Percentiles rank a stretch among this genome's conserved stretches.
phyloP scores from a whole-genome alignment of 805 yeast species.

The Priceomyces haplophilus region DNA sequence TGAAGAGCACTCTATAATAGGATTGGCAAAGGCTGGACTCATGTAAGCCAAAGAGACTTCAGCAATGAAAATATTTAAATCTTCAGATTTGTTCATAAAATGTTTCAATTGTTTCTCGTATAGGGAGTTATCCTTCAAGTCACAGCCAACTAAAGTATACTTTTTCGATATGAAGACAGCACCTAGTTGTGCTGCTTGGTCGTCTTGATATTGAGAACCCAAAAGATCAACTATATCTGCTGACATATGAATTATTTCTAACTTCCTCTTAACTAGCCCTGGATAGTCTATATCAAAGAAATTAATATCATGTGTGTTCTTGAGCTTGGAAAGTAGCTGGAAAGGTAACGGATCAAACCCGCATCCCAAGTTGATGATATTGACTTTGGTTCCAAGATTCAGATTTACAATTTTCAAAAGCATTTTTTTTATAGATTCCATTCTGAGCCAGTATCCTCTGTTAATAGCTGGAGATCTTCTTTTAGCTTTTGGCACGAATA shows the following conservation, averaged over 20 bases:
- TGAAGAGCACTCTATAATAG: slow-evolving; percentile 50
- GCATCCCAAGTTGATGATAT: slow-evolving; percentile 70
- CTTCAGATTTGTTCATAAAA: slow-evolving; percentile 22
- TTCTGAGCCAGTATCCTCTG: slow-evolving; percentile 79
- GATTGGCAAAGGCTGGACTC: slow-evolving; percentile 64
- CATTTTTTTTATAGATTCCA: slow-evolving; percentile 61
- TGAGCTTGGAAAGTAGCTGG: slow-evolving; percentile 31
- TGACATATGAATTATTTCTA: slow-evolving; percentile 47
- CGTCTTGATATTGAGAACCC: slow-evolving; percentile 24
- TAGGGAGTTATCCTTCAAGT: slow-evolving; percentile 47
- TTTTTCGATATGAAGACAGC: slow-evolving; percentile 32
- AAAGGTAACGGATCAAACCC: slow-evolving; percentile 56
- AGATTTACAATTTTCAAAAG: slow-evolving; percentile 44
- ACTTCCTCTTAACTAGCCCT: slow-evolving; percentile 58
- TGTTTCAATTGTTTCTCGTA: slow-evolving; percentile 31
- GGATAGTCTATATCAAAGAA: slow-evolving; percentile 78
- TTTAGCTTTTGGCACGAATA: slow-evolving; percentile 63
- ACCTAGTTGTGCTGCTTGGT: slow-evolving; percentile 14
- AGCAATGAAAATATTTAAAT: slow-evolving; percentile 62
- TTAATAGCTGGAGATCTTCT: slow-evolving; percentile 79
- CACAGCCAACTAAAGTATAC: slow-evolving; percentile 65
- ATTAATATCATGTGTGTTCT: slow-evolving; percentile 24
- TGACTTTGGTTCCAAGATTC: slow-evolving; percentile 16
- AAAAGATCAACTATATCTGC: slow-evolving; percentile 46
- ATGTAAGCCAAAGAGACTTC: slow-evolving; percentile 83